phyloP scores from a whole-genome alignment of 2,329 filamentous ascomycete species.

The Endoconidiophora polonica region DNA sequence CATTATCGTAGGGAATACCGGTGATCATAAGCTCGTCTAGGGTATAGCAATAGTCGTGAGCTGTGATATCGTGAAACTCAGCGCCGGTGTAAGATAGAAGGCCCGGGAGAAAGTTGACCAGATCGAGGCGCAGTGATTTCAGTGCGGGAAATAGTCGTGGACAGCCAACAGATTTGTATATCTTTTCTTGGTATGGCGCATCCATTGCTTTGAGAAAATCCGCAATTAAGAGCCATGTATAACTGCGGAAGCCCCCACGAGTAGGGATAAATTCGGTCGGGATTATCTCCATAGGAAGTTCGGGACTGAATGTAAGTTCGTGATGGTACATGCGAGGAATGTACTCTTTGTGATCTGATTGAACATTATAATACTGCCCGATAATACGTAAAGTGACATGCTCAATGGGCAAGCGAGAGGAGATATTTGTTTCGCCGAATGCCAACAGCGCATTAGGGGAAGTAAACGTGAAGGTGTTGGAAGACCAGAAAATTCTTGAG shows the following conservation, averaged over 20 bases:
- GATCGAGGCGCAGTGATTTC: constrained; percentile 31
- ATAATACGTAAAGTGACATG: constrained; percentile 35
- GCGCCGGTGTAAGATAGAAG: constrained; percentile 28
- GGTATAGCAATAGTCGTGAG: constrained; percentile 35
- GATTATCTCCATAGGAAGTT: too few species aligned
- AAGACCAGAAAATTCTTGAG: constrained; percentile 31
- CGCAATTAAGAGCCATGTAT: constrained; percentile 35
- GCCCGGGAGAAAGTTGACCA: constrained; percentile 36
- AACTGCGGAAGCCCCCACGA: constrained; percentile 36
- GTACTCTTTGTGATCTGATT: too few species aligned
- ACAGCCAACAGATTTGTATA: constrained; percentile 11
- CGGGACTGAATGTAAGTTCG: constrained; percentile 17
- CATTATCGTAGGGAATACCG: constrained; percentile 33
- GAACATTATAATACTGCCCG: constrained; percentile 35
- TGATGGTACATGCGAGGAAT: constrained; percentile 24
- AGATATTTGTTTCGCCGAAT: constrained; percentile 29
- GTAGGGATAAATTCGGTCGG: constrained; percentile 26
- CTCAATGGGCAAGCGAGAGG: constrained; percentile 27
- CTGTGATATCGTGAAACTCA: constrained; percentile 34
- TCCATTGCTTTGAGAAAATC: constrained; percentile 35
- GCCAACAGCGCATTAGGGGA: constrained; percentile 31
- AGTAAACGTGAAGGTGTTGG: constrained; percentile 38
- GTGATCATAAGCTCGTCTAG: constrained; percentile 37
- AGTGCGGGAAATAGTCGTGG: constrained; percentile 32
- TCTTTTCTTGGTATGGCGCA: constrained; percentile 27